A percentile compares a stretch with the other conserved stretches of the same genome.
Conservation (phyloP, 495 filamentous ascomycete species). For the Annulohypoxylon moriforme region DNA sequence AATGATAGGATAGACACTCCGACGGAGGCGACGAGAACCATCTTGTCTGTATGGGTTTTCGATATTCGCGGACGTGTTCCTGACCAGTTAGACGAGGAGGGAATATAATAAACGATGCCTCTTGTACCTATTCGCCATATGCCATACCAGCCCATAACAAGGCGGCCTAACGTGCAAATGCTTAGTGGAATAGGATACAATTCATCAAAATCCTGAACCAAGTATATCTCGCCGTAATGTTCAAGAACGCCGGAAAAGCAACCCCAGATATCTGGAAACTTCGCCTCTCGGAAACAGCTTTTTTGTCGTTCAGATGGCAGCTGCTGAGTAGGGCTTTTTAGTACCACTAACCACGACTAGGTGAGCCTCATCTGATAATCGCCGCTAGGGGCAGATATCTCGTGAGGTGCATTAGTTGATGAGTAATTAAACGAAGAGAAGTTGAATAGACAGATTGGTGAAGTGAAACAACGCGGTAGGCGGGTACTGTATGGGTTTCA, state of each 20-base stretch:
- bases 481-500: conserved; percentile 63
- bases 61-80: conserved; percentile 14
- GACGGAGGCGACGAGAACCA: conserved; percentile 25
- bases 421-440: conserved; percentile 61
- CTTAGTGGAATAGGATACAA: conserved; percentile 35
- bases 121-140: conserved; percentile 45
- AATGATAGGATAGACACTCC: conserved; percentile 39
- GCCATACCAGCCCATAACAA: conserved; percentile 10
- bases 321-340: conserved; percentile 21
- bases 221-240: conserved; percentile 54
- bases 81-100: conserved; percentile 30
- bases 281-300: conserved; percentile 42
- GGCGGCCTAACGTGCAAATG: conserved; percentile 30
- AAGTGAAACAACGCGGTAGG: conserved; percentile 58
- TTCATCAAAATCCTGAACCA: conserved; percentile 49
- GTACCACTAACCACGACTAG: conserved; percentile 35
- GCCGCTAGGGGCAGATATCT: conserved; percentile 25
- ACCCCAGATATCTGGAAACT: conserved; percentile 40
- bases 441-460: conserved; percentile 55
- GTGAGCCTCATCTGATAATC: conserved; percentile 25
- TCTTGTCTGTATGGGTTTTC: conserved; percentile 20
- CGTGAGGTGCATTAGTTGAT: conserved; percentile 56
- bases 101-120: conserved; percentile 36
- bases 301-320: conserved; percentile 37
- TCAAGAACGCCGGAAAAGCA: conserved; percentile 52